Conservation (phyloP, 176 grass and related monocot species). For the Oryza meyeriana region DNA sequence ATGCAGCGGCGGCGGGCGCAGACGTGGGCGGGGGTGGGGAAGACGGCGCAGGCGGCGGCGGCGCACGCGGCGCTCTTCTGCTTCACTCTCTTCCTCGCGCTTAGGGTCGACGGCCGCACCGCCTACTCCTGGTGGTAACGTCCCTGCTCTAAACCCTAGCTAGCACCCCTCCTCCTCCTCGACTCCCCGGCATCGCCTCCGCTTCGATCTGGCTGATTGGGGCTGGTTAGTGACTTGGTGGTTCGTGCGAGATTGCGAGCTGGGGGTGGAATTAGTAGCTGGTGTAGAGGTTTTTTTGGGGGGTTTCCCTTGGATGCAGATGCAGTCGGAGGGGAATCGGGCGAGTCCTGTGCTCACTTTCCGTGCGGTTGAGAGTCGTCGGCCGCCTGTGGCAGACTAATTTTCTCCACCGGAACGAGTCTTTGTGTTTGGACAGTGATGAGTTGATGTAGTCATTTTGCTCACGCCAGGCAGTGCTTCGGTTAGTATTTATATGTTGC, state of each 20-base stretch:
- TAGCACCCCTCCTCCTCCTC: background rate
- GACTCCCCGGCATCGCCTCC: too few relatives aligned
- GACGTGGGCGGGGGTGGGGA: conserved; percentile 81
- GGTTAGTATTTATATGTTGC: background rate
- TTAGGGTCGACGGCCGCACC: conserved; percentile 63
- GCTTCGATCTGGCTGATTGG: conserved; percentile 4
- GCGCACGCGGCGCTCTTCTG: conserved; percentile 83
- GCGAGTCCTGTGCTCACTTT: background rate
- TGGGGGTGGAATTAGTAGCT: background rate
- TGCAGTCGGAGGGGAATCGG: background rate
- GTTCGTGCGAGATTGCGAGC: background rate
- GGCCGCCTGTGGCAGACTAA: background rate
- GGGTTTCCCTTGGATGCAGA: background rate
- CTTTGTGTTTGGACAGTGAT: background rate
- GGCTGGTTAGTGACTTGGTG: background rate
- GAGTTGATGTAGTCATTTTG: background rate
- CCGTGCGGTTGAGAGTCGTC: background rate
- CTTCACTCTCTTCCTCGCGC: conserved; percentile 80
- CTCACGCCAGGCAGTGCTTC: background rate
- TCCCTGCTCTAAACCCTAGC: conserved; percentile 43
- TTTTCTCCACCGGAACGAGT: background rate
- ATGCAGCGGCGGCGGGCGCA: conserved; percentile 76
- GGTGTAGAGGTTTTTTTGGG: background rate
- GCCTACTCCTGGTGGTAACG: conserved; percentile 87
- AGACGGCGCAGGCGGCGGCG: conserved; percentile 78